Evolutionary conservation across 164 flowering plant species (phyloP), one percentile per base, ranked within the genome.

Genomic region (Warburgia ugandensis): DNA sequence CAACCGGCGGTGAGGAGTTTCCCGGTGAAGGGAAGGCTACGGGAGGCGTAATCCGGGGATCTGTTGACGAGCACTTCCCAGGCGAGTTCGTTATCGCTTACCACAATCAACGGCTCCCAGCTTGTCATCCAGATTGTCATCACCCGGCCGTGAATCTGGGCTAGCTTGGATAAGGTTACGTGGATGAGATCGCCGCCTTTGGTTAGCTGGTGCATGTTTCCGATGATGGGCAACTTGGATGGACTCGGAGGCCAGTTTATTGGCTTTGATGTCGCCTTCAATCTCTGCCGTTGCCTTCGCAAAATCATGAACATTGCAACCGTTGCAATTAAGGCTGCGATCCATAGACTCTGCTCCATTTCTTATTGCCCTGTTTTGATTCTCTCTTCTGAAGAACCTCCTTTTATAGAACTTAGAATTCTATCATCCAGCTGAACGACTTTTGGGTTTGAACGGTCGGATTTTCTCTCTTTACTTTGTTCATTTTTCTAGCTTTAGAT

Each of bases 1-100:
- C 38, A 46, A 21, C 30, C 25, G 13, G 54, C 64, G 16, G 31
- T 28, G 14, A 20, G 29, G 46, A 54, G 8, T 17, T 19, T 46
- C 2, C 41, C 11, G 6, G 6, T 9, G 29, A 6, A 32, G 20
- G 52, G 52, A 10, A 31, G 26, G 27, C 4, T 13, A 1, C 52
- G 40, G 10, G 36, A 16, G 6, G 39, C 52, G 7, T 14, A 49
- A 21, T 31, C 39, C 2, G 52, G 7, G 23, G 52, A 31, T 16
- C 21, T 49, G 40, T 19, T 49, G 27, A 49, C 52, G 25, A 49
- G 40, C 6, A 48, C 52, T 25, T 48, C 58, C 64, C 64, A 47
- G 1, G 48, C 64, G 1, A 23, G 29, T 0, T 54, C 53, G 22
- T 29, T 14, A 11, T 60, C 58, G 39, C 53, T 54, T 13, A 61